Conservation (phyloP, 805 yeast species). For the Kluyveromyces siamensis region DNA sequence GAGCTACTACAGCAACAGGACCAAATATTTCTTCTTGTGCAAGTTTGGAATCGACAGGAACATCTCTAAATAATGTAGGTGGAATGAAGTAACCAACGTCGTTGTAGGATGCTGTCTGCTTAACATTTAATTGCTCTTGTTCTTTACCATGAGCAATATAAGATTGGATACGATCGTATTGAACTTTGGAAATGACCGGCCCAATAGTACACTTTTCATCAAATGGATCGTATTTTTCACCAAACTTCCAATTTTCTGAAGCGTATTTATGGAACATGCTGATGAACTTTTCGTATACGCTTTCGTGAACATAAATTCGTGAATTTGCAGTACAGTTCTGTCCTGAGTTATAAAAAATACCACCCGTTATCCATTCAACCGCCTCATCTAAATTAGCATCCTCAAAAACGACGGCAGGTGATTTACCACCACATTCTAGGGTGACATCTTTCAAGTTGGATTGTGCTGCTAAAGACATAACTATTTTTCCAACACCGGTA, state of each 20-base stretch:
- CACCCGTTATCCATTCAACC: conserved; percentile 37
- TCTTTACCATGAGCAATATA: conserved; percentile 36
- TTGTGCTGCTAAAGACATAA: conserved; percentile 30
- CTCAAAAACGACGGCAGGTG: conserved; percentile 35
- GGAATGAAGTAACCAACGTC: conserved; percentile 29
- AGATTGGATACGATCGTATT: conserved; percentile 35
- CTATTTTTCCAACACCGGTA: conserved; percentile 34
- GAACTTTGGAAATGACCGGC: conserved; percentile 43
- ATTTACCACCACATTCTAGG: conserved; percentile 39
- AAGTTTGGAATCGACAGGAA: conserved; percentile 29
- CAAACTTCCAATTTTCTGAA: conserved; percentile 43
- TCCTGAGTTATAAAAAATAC: conserved; percentile 49
- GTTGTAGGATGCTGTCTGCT: conserved; percentile 25
- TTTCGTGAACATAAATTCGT: conserved; percentile 43
- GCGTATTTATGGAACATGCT: conserved; percentile 28
- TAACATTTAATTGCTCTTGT: conserved; percentile 35
- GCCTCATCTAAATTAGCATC: conserved; percentile 36
- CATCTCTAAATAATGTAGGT: conserved; percentile 36
- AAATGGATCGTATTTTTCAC: conserved; percentile 43
- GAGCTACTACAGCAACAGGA: conserved; percentile 33
- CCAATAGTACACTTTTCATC: conserved; percentile 33
- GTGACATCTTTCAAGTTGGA: conserved; percentile 36
- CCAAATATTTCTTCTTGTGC: conserved; percentile 38
- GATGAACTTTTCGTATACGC: conserved; percentile 39
- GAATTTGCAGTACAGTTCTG: conserved; percentile 56